These are phyloP conservation scores for Alternaria sp. DNA, from an alignment of 2,329 filamentous ascomycete species.

Conservation along the genomic window DNA sequence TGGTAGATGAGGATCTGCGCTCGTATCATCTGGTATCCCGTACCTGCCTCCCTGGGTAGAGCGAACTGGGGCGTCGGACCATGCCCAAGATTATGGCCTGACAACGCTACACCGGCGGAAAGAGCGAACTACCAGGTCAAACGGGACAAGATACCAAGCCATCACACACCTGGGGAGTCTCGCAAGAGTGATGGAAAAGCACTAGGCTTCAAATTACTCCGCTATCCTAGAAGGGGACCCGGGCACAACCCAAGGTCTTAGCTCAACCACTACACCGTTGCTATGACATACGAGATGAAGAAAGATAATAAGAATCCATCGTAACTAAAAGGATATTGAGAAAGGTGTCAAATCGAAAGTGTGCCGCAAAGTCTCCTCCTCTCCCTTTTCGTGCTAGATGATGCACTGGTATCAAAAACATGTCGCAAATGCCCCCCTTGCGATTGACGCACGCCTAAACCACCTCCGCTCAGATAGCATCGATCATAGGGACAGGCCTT, in stretches of 20 bases:
- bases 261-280: conserved; percentile 30
- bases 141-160: neutral
- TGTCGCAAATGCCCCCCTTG: conserved; percentile 23
- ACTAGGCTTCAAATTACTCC: conserved; percentile 30
- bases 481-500: conserved; percentile 30
- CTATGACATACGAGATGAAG: conserved; percentile 40
- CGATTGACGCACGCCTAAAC: neutral
- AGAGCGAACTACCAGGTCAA: neutral
- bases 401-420: conserved; percentile 50
- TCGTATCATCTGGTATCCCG: neutral
- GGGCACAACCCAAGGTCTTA: conserved; percentile 24
- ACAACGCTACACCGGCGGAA: neutral
- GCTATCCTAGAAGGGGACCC: conserved; percentile 32
- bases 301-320: conserved; percentile 34
- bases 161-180: too few species aligned
- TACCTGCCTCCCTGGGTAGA: neutral
- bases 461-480: conserved; percentile 25
- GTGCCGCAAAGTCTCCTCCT: conserved; percentile 23
- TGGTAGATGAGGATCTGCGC: neutral
- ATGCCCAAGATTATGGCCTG: neutral
- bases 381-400: conserved; percentile 36
- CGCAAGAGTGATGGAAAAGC: conserved; percentile 9
- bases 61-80: neutral
- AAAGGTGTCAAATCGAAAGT: conserved; percentile 38
- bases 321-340: conserved; percentile 47